phyloP scores from a whole-genome alignment of 1,139 yeast species.

The Zygoascus hellenicus region DNA sequence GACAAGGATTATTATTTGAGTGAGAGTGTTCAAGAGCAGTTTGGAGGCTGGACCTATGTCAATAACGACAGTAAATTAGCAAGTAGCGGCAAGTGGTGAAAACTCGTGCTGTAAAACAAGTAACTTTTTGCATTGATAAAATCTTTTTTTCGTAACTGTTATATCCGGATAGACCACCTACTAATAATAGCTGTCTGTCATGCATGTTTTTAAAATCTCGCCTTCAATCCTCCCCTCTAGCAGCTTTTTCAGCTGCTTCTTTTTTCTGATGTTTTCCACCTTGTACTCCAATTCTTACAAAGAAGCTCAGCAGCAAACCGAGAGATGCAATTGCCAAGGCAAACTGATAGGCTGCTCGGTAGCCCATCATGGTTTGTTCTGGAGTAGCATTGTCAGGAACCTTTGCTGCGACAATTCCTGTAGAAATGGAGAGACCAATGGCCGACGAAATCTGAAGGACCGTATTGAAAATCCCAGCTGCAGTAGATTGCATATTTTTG shows the following conservation, averaged over 20 bases:
- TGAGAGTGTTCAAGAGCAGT: constrained; percentile 90
- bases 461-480: constrained; percentile 44
- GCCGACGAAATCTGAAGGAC: constrained; percentile 36
- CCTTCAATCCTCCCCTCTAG: not conserved
- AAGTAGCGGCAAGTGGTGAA: constrained; percentile 22
- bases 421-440: constrained; percentile 38
- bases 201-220: not conserved
- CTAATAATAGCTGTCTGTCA: not conserved
- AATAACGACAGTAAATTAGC: constrained; percentile 35
- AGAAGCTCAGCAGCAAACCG: constrained; percentile 31
- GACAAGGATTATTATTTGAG: constrained; percentile 58
- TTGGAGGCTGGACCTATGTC: constrained; percentile 98
- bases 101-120: not conserved
- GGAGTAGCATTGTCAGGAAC: constrained; percentile 30
- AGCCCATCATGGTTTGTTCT: constrained; percentile 30
- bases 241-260: not conserved
- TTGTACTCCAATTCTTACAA: constrained; percentile 35
- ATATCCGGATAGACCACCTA: too few species aligned
- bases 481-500: constrained; percentile 37
- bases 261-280: constrained; percentile 11
- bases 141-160: too few species aligned
- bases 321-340: constrained; percentile 35
- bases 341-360: constrained; percentile 38
- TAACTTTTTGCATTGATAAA: not conserved
- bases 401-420: constrained; percentile 34